Evolutionary conservation across 306 rosid species (phyloP), one percentile per base, ranked within the genome.

Genomic region (Trifolium subterraneum): DNA sequence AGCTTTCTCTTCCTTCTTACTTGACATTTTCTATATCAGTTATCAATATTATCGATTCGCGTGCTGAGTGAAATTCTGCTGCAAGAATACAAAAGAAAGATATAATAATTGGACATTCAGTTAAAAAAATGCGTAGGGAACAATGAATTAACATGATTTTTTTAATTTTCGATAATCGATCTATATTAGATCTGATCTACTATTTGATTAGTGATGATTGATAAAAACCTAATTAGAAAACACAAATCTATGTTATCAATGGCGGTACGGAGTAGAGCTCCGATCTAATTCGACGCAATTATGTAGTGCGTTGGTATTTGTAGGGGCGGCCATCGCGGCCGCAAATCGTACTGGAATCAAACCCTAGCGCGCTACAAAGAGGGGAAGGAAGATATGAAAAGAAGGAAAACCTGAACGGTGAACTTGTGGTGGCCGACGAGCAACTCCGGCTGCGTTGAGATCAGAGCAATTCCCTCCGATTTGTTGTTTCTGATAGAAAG

Each of bases 1-100:
- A 52, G 93, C 81, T 84, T 94, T 91, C 81, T 95, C 99, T 81
- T 95, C 99, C 85, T 95, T 95, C 88, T 95, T 92, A 80, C 93
- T 86, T 2, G 98, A 92, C 99, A 95, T 95, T 70, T 70, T 90
- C 27, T 66, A 74, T 2, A 7, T 41, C 4, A 7, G 39, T 70
- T 35, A 0, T 20, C 18, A 56, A 56, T 56, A 0, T 11, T 4
- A 0, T 29, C 33, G 12, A 5, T 6, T 6, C 9, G 1, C 19
- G 20, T 48, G 20, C 20, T 1, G 55, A 15, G 6, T 52, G 25
- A 52, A 52, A 3, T 5, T 25, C 9, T 58, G 33, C 10, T 60
- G 22, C 41, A 60, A 29, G 1, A 29, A 60, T 29, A 27, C 1
- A 60, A 60, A 60, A 14, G 0, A 14, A 6, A 60, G 65, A 60